Evolutionary conservation across 2,329 filamentous ascomycete genomes (phyloP), one percentile per base, ranked within the genome.

Genomic region (Colletotrichum spaethianum): DNA sequence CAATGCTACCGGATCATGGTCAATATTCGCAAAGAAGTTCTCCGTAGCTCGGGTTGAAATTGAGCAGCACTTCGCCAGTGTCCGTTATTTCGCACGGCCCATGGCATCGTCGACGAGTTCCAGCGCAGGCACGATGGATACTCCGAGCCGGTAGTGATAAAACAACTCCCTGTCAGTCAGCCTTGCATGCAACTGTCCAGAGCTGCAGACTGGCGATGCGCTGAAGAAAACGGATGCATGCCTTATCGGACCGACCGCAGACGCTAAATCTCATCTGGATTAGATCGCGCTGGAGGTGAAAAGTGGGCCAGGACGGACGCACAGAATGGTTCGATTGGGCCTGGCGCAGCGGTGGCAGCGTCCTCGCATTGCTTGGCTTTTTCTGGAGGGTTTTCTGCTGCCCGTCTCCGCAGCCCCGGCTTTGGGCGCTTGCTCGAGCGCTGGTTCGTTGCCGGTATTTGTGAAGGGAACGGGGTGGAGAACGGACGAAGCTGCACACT

Each of bases 191-290:
- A 52, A 55, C 44, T 38, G 36, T 44, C 9, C 3, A 36, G 40
- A 48, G 38, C n/a, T 66, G 38, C 31, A 31, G 40, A 28, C 23
- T 28, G 44, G 42, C 28, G 28, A 56, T 31, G 62, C 44, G 65
- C 53, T 69, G 59, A 60, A 72, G 65, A 63, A 63, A n/a, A 67
- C 55, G 46, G 67, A 26, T 63, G 55, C 44, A 55, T 53, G 71
- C 73, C 73, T 72, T 67, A 67, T 74, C 73, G 73, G 73, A 63
- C 73, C 73, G 73, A 74, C 52, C 44, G 40, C 33, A 23, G 44
- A 50, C 60, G 71, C 71, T 74, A 74, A 26, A n/a, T 14, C 71
- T 2, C 18, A 40, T 50, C 31, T 9, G 31, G 63, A 1, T 5
- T 71, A 70, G 67, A 14, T 28, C 42, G 20, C 62, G 57, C n/a